These are phyloP conservation scores for Psilocybe tampanensis DNA, from an alignment of 768 basidiomycete species.

Conservation along the genomic window DNA sequence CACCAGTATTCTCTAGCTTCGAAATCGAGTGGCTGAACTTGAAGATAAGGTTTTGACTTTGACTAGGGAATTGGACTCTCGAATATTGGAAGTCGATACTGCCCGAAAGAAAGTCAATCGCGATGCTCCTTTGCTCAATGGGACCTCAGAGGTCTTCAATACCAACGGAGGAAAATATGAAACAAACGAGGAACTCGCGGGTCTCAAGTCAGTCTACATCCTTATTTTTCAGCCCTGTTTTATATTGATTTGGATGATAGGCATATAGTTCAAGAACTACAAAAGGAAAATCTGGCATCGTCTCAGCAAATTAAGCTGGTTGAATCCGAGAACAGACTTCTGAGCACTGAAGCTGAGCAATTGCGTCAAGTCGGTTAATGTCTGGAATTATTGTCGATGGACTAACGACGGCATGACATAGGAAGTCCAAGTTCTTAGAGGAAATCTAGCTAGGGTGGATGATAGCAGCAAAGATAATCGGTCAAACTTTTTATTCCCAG, in stretches of 20 bases:
- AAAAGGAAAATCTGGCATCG: constrained; percentile 71
- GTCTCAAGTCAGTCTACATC: constrained; percentile 65
- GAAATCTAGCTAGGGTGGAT: constrained; percentile 67
- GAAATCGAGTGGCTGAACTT: constrained; percentile 27
- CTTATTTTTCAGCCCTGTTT: background rate
- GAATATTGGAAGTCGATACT: constrained; percentile 54
- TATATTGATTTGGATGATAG: constrained; percentile 38
- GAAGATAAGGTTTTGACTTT: constrained; percentile 30
- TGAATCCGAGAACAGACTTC: constrained; percentile 73
- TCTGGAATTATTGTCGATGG: background rate
- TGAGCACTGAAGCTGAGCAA: constrained; percentile 68
- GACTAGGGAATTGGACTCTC: constrained; percentile 32
- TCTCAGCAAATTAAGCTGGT: constrained; percentile 70
- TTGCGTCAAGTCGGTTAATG: constrained; percentile 61
- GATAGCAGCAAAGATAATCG: constrained; percentile 39
- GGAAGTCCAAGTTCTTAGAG: constrained; percentile 80
- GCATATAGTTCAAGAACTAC: constrained; percentile 87
- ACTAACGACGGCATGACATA: constrained; percentile 30
- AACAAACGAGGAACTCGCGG: constrained; percentile 70
- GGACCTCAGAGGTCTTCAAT: constrained; percentile 24
- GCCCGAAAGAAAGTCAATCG: constrained; percentile 62
- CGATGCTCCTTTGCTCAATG: constrained; percentile 51
- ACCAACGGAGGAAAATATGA: constrained; percentile 53
- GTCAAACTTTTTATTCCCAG: constrained; percentile 27
- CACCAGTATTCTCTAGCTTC: constrained; percentile 21